Evolutionary conservation across 805 yeast species (phyloP).

Genomic region (Brettanomyces anomalus): DNA sequence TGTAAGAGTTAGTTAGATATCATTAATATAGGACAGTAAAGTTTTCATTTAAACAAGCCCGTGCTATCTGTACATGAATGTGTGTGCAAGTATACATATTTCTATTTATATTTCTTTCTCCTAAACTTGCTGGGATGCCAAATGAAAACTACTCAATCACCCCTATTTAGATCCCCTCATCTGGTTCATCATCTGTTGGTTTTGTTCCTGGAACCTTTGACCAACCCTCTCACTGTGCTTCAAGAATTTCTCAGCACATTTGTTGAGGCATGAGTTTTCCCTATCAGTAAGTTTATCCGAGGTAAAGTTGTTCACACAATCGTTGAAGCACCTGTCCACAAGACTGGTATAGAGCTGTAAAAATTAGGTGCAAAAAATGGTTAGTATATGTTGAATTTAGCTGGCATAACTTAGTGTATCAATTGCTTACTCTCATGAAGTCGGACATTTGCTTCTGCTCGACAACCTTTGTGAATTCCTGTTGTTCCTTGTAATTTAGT

Average conservation of each 20-base stretch:
- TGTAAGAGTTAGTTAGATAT: not conserved
- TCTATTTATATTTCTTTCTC: no score
- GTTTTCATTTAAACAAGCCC: no score
- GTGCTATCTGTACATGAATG: not conserved
- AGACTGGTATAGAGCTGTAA: constrained; percentile 69
- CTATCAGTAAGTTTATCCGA: constrained; percentile 76
- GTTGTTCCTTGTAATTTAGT: constrained; percentile 91
- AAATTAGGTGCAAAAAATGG: not conserved
- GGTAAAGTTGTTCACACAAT: constrained; percentile 98
- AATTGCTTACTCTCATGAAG: constrained; percentile 74
- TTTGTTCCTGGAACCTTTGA: constrained; percentile 97
- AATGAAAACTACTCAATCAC: no score
- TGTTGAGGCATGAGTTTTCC: constrained; percentile 79
- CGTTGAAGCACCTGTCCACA: constrained; percentile 94
- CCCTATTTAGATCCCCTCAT: constrained; percentile 30
- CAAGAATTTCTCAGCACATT: constrained; percentile 95
- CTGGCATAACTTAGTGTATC: not conserved
- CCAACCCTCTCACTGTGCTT: constrained; percentile 98
- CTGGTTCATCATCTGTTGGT: constrained; percentile 65
- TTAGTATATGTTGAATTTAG: not conserved
- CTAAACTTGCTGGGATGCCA: no score
- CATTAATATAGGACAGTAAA: not conserved
- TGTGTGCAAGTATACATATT: no score
- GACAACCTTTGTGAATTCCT: constrained; percentile 88
- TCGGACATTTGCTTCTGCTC: constrained; percentile 98